phyloP scores from a whole-genome alignment of 2,329 filamentous ascomycete species.

The Triangularia setosa region DNA sequence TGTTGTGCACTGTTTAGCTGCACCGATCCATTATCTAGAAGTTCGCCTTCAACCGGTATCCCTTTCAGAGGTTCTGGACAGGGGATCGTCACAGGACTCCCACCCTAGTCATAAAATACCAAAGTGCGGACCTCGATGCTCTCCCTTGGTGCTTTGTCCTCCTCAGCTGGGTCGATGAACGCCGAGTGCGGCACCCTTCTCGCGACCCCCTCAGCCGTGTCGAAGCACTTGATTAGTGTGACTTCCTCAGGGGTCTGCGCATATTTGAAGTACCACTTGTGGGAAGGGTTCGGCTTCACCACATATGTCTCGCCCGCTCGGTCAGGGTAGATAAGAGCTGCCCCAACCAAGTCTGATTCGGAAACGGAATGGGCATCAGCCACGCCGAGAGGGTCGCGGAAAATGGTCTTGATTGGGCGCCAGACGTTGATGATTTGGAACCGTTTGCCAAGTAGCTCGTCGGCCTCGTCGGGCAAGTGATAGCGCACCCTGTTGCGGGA shows the following conservation, averaged over 20 bases:
- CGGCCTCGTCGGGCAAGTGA: slow-evolving; percentile 37
- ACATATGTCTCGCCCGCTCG: slow-evolving; percentile 39
- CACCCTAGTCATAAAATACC: slow-evolving; percentile 28
- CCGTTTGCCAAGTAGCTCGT: slow-evolving; percentile 30
- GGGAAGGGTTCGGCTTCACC: slow-evolving; percentile 31
- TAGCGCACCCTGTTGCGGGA: slow-evolving; percentile 39
- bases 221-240: slow-evolving; percentile 59
- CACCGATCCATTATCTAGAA: no score
- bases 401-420: slow-evolving; percentile 48
- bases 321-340: slow-evolving; percentile 38
- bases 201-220: slow-evolving; percentile 43
- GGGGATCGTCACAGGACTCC: neutral
- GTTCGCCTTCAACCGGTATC: no score
- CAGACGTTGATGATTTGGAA: slow-evolving; percentile 44
- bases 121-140: slow-evolving; percentile 27
- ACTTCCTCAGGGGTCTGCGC: slow-evolving; percentile 51
- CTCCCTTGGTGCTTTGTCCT: slow-evolving; percentile 51
- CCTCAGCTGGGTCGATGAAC: slow-evolving; percentile 21
- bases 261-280: slow-evolving; percentile 52
- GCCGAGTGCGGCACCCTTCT: slow-evolving; percentile 27
- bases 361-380: slow-evolving; percentile 37
- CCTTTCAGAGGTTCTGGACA: no score
- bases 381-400: slow-evolving; percentile 39
- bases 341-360: slow-evolving; percentile 38
- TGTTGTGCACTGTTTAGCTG: no score